Percentiles rank a stretch among this genome's conserved stretches.
Evolutionary conservation across 306 rosid species (phyloP).

Genomic region (Crotalaria pallida): DNA sequence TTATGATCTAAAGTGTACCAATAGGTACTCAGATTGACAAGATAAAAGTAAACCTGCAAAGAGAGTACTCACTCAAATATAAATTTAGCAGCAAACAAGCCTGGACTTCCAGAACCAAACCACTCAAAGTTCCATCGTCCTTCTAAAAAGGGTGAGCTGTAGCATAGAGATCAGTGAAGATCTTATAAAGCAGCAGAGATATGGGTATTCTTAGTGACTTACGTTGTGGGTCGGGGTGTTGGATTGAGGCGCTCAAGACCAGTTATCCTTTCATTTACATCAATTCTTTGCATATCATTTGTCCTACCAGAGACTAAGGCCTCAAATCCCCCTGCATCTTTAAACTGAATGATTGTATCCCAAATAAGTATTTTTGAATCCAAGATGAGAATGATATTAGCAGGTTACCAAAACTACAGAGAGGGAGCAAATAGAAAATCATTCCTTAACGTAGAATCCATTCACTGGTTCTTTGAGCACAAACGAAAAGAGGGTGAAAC

Average conservation of each 20-base stretch:
- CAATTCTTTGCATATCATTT: constrained; percentile 70
- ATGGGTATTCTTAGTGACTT: constrained; percentile 18
- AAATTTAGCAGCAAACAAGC: constrained; percentile 63
- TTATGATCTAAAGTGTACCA: constrained; percentile 10
- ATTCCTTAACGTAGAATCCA: background rate
- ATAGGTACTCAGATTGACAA: background rate
- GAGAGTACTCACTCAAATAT: constrained; percentile 66
- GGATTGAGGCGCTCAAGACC: constrained; percentile 96
- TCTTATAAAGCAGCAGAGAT: constrained; percentile 22
- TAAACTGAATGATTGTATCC: constrained; percentile 57
- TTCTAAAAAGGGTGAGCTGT: constrained; percentile 95
- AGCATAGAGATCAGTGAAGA: constrained; percentile 40
- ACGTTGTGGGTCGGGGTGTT: constrained; percentile 95
- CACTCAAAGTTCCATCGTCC: constrained; percentile 95
- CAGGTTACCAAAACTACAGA: background rate
- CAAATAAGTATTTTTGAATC: constrained; percentile 20
- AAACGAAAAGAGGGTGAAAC: background rate
- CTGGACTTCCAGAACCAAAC: constrained; percentile 84
- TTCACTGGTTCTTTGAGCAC: background rate
- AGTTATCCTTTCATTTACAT: constrained; percentile 92
- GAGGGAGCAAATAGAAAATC: background rate
- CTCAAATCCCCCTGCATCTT: constrained; percentile 93
- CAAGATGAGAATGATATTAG: background rate
- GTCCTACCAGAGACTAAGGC: constrained; percentile 83
- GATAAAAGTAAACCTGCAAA: background rate